A percentile compares a stretch with the other conserved stretches of the same genome.
These are phyloP conservation scores for Pseudocercospora cruenta DNA, from an alignment of 2,329 filamentous ascomycete genomes.

Conservation along the genomic window DNA sequence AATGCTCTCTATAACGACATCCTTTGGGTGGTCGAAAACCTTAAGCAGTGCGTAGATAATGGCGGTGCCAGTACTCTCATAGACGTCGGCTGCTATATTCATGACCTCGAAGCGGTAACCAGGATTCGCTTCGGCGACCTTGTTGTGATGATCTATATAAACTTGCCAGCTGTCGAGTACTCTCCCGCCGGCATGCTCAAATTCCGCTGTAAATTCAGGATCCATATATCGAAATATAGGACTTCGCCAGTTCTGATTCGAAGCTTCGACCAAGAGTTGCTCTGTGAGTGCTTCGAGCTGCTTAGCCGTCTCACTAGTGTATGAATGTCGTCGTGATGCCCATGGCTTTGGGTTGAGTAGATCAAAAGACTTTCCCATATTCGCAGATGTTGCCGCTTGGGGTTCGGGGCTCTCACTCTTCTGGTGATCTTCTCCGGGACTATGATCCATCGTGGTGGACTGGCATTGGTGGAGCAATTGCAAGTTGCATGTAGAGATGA, in stretches of 20 bases:
- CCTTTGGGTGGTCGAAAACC: conserved; percentile 17
- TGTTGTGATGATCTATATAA: conserved; percentile 15
- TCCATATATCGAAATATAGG: conserved; percentile 4
- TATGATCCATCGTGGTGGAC: background rate
- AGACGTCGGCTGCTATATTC: conserved; percentile 17
- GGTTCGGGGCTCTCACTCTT: background rate
- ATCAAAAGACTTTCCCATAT: conserved; percentile 19
- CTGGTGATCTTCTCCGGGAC: background rate
- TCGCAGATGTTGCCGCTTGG: background rate
- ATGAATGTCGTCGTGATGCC: conserved; percentile 17
- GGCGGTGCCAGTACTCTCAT: conserved; percentile 19
- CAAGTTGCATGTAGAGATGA: background rate
- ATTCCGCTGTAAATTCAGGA: conserved; percentile 19
- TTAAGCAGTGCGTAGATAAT: conserved; percentile 17
- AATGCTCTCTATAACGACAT: conserved; percentile 22
- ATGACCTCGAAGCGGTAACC: conserved; percentile 19
- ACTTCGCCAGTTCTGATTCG: conserved; percentile 16
- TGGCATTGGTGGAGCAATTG: background rate
- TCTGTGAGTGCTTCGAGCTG: conserved; percentile 10
- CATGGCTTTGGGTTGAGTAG: conserved; percentile 20
- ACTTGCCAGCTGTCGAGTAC: conserved; percentile 17
- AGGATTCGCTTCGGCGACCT: conserved; percentile 14
- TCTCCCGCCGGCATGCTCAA: conserved; percentile 17
- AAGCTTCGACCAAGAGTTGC: conserved; percentile 13
- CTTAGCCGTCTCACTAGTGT: conserved; percentile 13